Evolutionary conservation across 192 early-diverging fungal species (phyloP), one percentile per base, ranked within the genome.

Genomic region (Coemansia furcata): DNA sequence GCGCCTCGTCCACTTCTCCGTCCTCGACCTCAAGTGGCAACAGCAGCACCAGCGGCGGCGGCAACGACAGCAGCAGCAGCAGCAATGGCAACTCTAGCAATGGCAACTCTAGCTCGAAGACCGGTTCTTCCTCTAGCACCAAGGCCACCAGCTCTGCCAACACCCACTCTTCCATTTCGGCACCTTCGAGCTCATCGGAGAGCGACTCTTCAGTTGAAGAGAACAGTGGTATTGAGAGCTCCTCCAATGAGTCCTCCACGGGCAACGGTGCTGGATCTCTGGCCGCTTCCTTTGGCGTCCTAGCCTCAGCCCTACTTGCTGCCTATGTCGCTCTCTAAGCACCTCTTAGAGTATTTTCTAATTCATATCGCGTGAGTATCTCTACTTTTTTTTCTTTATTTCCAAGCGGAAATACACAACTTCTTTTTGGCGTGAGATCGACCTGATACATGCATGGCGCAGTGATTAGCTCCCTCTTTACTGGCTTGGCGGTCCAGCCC

Each of bases 281-380:
- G 58, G 44, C 36, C 12, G 76, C 64, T 2, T 74, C 80, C 63
- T 23, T 74, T 50, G 68, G 68, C 26, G 62, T 68, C 61, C 52
- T 68, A 14, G 43, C 64, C 33, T 58, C 78, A 26, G 74, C 74
- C 11, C 73, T 81, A 60, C 40, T 75, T 37, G 74, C 67, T n/a
- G 57, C 70, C 15, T 64, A 60, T 58, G 42, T 58, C 7, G 68
- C 50, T 50, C 69, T 75, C 78, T 80, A 66, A 69, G 57, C 49
- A 7, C 19, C 37, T 55, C 37, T 17, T 67, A 32, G 49, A 29
- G 52, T 33, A 29, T 55, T 5, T 54, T 57, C 17, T 40, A n/a
- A 43, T 63, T 23, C 15, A 1, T 63, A 8, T 62, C 21, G 44
- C 32, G 37, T 29, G 33, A 35, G 39, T 40, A 30, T 46, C 39